Percentiles rank a stretch among this genome's conserved stretches.
Conservation (phyloP, 2,329 filamentous ascomycete genomes). For the Huntiella omanensis region DNA sequence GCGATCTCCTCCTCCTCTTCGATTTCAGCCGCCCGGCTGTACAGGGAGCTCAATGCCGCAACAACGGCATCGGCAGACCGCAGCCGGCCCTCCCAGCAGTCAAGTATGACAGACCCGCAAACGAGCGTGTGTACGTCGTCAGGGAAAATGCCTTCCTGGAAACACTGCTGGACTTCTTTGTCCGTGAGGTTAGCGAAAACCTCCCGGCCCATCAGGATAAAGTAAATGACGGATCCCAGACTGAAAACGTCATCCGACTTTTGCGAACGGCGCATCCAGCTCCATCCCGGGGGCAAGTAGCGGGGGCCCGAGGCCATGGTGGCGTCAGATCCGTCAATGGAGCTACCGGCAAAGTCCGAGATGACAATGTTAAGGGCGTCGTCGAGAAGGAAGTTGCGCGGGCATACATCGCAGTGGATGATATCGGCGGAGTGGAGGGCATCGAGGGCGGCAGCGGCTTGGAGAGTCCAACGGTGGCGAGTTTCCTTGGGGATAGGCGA, state of each 20-base stretch:
- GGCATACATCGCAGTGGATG: constrained; percentile 23
- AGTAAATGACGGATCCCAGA: constrained; percentile 20
- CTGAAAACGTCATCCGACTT: constrained; percentile 18
- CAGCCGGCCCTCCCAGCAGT: constrained; percentile 16
- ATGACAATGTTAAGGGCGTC: constrained; percentile 19
- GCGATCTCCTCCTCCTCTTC: constrained; percentile 12
- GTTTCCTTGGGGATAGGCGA: constrained; percentile 10
- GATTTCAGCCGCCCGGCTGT: constrained; percentile 10
- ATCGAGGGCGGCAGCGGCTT: constrained; percentile 19
- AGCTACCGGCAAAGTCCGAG: constrained; percentile 20
- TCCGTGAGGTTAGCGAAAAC: constrained; percentile 17
- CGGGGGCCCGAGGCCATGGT: constrained; percentile 13
- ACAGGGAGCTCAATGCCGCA: constrained; percentile 8
- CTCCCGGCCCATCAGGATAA: constrained; percentile 17
- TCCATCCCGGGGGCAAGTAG: constrained; percentile 14
- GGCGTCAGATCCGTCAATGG: constrained; percentile 13
- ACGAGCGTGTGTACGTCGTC: constrained; percentile 13
- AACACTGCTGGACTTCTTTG: constrained; percentile 16
- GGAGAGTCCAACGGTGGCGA: constrained; percentile 17
- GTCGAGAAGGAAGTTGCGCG: constrained; percentile 22
- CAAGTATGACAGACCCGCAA: constrained; percentile 16
- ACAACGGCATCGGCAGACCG: constrained; percentile 10
- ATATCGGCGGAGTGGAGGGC: constrained; percentile 20
- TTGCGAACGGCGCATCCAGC: constrained; percentile 15
- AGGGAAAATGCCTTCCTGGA: constrained; percentile 16